These are phyloP conservation scores for Cucurbita argyrosperma DNA, from an alignment of 306 rosid genomes.

Conservation along the genomic window DNA sequence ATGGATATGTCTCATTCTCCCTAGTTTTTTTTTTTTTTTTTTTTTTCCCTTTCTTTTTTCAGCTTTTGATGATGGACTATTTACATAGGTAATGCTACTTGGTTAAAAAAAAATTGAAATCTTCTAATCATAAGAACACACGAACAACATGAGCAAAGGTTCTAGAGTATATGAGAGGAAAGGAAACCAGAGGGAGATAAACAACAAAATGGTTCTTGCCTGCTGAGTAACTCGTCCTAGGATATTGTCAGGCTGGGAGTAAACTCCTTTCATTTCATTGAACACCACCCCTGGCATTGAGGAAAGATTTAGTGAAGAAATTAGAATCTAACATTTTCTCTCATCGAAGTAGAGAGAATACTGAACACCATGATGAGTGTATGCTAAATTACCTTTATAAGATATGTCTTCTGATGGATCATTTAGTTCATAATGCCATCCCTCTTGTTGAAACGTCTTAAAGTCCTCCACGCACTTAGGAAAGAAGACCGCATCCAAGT, in stretches of 20 bases:
- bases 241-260: conserved; percentile 92
- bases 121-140: not conserved
- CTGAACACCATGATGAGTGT: not conserved
- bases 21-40: too few relatives aligned
- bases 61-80: not conserved
- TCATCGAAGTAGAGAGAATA: not conserved
- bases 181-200: not conserved
- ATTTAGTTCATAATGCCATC: conserved; percentile 97
- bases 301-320: conserved; percentile 5
- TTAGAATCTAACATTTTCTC: not conserved
- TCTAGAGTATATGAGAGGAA: not conserved
- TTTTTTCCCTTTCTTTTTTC: too few relatives aligned
- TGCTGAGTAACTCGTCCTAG: conserved; percentile 79
- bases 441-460: conserved; percentile 93
- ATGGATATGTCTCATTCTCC: not conserved
- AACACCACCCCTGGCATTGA: conserved; percentile 75
- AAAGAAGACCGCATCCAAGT: conserved; percentile 95
- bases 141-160: not conserved
- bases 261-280: conserved; percentile 98
- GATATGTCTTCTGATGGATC: conserved; percentile 81
- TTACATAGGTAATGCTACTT: not conserved
- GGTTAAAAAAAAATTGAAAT: not conserved
- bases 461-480: conserved; percentile 78
- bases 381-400: conserved; percentile 48
- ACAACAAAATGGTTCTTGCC: conserved; percentile 32